A percentile compares a stretch with the other conserved stretches of the same genome.
Evolutionary conservation across 208 protist species (phyloP).

Genomic region (Wallacemonas sp.): DNA sequence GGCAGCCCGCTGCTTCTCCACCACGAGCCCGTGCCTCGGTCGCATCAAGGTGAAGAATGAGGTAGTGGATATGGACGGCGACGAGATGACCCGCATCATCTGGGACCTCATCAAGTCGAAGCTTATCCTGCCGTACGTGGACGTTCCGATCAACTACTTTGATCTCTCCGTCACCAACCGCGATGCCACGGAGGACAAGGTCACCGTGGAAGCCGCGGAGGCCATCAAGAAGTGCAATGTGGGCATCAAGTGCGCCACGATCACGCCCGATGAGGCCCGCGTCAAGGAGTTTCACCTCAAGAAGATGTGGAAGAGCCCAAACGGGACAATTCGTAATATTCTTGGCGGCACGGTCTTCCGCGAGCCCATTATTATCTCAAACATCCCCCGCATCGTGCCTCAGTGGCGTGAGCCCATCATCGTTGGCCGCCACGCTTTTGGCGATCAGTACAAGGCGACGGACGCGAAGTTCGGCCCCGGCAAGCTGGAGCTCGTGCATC

Average conservation of each 20-base stretch:
- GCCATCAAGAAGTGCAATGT: slow-evolving; percentile 95
- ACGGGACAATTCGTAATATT: slow-evolving; percentile 99
- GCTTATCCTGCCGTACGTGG: slow-evolving; percentile 96
- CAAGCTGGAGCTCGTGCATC: slow-evolving; percentile 93
- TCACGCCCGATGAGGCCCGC: slow-evolving; percentile 97
- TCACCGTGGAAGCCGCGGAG: slow-evolving; percentile 95
- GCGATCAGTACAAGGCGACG: slow-evolving; percentile 96
- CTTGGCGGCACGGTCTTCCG: slow-evolving; percentile 98
- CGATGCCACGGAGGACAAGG: slow-evolving; percentile 95
- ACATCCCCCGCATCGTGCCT: slow-evolving; percentile 91
- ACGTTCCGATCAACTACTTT: slow-evolving; percentile 96
- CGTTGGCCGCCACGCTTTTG: slow-evolving; percentile 96
- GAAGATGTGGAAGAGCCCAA: slow-evolving; percentile 98
- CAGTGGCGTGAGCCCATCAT: slow-evolving; percentile 96
- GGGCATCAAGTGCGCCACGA: slow-evolving; percentile 98
- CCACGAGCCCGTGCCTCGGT: slow-evolving; percentile 44
- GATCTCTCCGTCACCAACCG: slow-evolving; percentile 95
- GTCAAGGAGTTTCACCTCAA: slow-evolving; percentile 97
- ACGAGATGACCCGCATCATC: slow-evolving; percentile 98
- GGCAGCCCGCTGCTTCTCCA: slow-evolving; percentile 38
- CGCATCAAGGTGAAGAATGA: slow-evolving; percentile 89
- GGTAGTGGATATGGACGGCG: slow-evolving; percentile 97
- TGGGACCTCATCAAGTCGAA: slow-evolving; percentile 97
- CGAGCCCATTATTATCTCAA: slow-evolving; percentile 96
- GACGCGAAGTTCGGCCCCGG: slow-evolving; percentile 89